A percentile compares a stretch with the other conserved stretches of the same genome.
These are phyloP conservation scores for Penicillium palitans DNA, from an alignment of 2,329 filamentous ascomycete genomes.

Conservation along the genomic window DNA sequence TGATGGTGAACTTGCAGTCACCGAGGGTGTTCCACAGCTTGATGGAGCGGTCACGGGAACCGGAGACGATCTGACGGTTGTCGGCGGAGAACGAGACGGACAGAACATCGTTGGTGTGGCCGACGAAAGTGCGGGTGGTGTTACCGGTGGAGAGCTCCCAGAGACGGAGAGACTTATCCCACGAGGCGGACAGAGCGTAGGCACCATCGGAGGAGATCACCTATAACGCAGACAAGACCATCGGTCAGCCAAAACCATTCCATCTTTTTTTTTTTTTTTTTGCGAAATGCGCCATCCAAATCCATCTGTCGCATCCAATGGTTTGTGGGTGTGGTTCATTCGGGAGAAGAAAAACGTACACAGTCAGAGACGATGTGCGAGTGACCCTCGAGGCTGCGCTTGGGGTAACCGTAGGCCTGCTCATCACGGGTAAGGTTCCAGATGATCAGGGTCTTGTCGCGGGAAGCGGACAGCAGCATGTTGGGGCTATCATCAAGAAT, in stretches of 20 bases:
- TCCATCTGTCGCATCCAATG: conserved; percentile 16
- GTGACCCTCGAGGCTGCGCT: conserved; percentile 97
- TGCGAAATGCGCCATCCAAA: conserved; percentile 3
- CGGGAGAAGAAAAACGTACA: conserved; percentile 63
- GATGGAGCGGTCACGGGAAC: conserved; percentile 96
- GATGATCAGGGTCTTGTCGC: conserved; percentile 99
- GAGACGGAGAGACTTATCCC: conserved; percentile 99
- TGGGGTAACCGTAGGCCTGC: conserved; percentile 96
- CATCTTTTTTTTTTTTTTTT: conserved; percentile 11
- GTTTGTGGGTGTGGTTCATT: conserved; percentile 13
- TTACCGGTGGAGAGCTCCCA: conserved; percentile 98
- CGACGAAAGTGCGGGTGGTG: conserved; percentile 97
- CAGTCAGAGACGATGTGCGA: conserved; percentile 99
- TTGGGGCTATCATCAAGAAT: conserved; percentile 68
- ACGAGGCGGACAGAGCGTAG: conserved; percentile 97
- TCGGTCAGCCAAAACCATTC: conserved; percentile 32
- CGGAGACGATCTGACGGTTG: conserved; percentile 99
- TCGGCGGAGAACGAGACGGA: conserved; percentile 99
- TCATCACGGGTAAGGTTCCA: conserved; percentile 99
- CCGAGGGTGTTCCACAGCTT: conserved; percentile 99
- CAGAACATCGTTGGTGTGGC: conserved; percentile 99
- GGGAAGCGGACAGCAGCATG: conserved; percentile 96
- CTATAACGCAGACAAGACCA: conserved; percentile 50
- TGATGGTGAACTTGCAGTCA: conserved; percentile 99
- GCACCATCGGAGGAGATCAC: conserved; percentile 99